Percentiles rank a stretch among this genome's conserved stretches.
These are phyloP conservation scores for Lentinula sp. DNA, from an alignment of 768 basidiomycete genomes.

Conservation along the genomic window DNA sequence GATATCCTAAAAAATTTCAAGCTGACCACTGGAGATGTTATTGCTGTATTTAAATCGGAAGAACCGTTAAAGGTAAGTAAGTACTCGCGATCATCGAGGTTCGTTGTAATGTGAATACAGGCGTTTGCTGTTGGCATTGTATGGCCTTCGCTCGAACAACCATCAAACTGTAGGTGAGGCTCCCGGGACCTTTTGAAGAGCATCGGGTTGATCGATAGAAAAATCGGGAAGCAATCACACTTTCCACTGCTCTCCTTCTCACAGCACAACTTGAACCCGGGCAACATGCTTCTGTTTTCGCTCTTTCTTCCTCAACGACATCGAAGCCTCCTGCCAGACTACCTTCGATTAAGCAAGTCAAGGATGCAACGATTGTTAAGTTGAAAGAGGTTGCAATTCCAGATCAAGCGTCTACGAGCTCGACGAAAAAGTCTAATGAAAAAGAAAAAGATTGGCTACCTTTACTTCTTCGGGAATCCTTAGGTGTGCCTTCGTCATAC, in stretches of 20 bases:
- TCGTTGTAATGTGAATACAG: constrained; percentile 23
- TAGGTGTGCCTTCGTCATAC: constrained; percentile 40
- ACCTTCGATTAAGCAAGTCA: constrained; percentile 41
- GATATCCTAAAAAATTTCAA: constrained; percentile 56
- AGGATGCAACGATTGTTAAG: constrained; percentile 46
- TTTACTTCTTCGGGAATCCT: constrained; percentile 56
- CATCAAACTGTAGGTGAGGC: constrained; percentile 45
- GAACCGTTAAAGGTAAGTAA: background rate
- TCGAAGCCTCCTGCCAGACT: constrained; percentile 35
- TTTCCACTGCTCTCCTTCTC: constrained; percentile 52
- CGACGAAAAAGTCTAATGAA: constrained; percentile 13
- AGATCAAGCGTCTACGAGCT: constrained; percentile 12
- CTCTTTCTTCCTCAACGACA: constrained; percentile 31
- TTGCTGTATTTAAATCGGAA: constrained; percentile 38
- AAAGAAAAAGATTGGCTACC: constrained; percentile 62
- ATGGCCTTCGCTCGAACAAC: constrained; percentile 69
- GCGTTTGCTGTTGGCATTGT: constrained; percentile 61
- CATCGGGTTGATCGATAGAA: background rate
- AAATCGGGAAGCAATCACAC: constrained; percentile 38
- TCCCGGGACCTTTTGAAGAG: background rate
- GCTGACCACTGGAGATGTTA: constrained; percentile 62
- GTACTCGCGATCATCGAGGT: background rate
- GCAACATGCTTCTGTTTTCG: constrained; percentile 39
- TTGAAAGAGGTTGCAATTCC: constrained; percentile 38
- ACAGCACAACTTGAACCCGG: constrained; percentile 54